These are phyloP conservation scores for Pythium sp. DNA, from an alignment of 352 stramenopile species.

Conservation along the genomic window DNA sequence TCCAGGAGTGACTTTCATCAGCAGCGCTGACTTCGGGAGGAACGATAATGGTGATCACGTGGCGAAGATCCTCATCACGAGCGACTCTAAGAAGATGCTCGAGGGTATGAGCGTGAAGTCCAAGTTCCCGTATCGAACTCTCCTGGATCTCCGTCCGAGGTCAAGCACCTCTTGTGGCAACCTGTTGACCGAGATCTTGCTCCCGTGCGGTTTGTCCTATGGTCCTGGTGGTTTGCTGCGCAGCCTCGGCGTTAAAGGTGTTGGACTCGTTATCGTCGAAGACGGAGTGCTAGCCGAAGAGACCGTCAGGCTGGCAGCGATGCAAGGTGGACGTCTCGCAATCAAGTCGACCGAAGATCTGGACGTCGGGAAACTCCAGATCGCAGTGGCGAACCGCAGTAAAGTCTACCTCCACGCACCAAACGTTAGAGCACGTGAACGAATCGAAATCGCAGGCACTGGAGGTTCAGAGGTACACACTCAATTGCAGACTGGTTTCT, in stretches of 20 bases:
- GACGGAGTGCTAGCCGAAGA: neutral
- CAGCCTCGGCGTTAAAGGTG: neutral
- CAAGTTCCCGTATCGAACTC: neutral
- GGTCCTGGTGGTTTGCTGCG: neutral
- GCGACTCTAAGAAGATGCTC: neutral
- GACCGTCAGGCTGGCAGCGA: neutral
- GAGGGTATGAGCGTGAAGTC: neutral
- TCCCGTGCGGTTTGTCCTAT: neutral
- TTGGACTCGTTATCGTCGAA: neutral
- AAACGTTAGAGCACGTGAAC: neutral
- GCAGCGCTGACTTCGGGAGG: neutral
- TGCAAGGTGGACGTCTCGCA: neutral
- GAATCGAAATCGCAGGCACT: neutral
- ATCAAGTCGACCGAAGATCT: neutral
- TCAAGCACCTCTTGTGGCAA: neutral
- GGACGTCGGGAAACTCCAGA: neutral
- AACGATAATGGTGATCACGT: neutral
- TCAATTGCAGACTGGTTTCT: neutral
- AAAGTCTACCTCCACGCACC: constrained; percentile 2
- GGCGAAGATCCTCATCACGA: constrained; percentile 3
- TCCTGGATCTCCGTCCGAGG: neutral
- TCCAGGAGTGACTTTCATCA: constrained; percentile 1
- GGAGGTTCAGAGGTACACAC: neutral
- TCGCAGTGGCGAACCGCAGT: neutral
- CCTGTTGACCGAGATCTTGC: constrained; percentile 3